Base-by-base conservation (phyloP, 371 early-diverging fungal species). In the Mucor racemosus region DNA sequence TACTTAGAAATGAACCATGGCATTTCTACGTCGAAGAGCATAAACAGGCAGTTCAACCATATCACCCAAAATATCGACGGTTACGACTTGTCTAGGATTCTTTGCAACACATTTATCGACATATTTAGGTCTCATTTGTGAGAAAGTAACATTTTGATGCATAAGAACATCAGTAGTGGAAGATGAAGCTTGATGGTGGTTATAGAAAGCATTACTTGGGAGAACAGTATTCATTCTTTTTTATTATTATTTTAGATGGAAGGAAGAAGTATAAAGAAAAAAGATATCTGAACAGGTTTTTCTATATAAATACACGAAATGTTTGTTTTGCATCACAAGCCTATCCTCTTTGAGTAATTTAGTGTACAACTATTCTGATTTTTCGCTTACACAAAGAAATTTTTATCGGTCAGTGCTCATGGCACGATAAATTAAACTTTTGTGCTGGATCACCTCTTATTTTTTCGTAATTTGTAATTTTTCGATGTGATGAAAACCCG, bases 1-100 rank as follows among this genome's bases (percentile, higher is more conserved):
- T n/a, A 42, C 5, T 26, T 65, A 65, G 10, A 58, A 46, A 15
- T 58, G 58, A 40, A 74, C 75, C 19, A 77, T 63, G n/a, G 76
- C 78, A 61, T 78, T 78, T 61, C 78, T 64, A 54, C 78, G 68
- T 44, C 78, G 55, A 34, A 78, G 64, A 34, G 78, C 69, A 61
- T 78, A 78, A 13, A 75, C 69, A 1, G 78, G 78, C 33, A 78
- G 39, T 39, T 70, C 62, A 7, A 76, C 66, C 10, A 66, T 53
- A 48, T 76, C 76, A 44, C 76, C 76, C 50, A 65, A 54, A n/a
- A 69, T 64, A 44, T 73, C 69, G 4, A 73, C 62, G 11, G 46
- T 56, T 8, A 73, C 64, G 4, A 60, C 48, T 54, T 65, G 73
- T 11, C 64, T 55, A 11, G 73, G 73, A 34, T 73, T 69, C 7